Evolutionary conservation across 1,139 yeast genomes (phyloP).

Genomic region (Suhomyces bribrorum): DNA sequence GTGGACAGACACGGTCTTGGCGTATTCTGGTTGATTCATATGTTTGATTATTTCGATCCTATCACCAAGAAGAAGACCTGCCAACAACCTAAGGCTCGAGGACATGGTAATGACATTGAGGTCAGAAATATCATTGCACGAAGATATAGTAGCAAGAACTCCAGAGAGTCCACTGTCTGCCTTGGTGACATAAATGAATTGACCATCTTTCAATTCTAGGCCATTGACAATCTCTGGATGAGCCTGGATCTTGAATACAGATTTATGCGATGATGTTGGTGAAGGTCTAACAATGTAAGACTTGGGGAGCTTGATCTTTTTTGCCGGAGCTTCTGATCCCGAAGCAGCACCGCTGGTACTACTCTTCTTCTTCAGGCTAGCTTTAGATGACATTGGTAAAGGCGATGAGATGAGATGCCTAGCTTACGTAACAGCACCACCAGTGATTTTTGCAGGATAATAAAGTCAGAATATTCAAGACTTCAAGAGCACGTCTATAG

Average conservation of each 20-base stretch:
- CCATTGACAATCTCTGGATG: conserved; percentile 55
- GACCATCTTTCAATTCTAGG: conserved; percentile 55
- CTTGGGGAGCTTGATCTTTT: conserved; percentile 49
- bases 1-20: conserved; percentile 27
- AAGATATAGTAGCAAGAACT: conserved; percentile 48
- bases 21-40: conserved; percentile 52
- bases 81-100: conserved; percentile 47
- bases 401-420: no score
- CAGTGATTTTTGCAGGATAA: no score
- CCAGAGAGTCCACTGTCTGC: conserved; percentile 47
- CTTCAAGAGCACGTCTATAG: no score
- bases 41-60: conserved; percentile 54
- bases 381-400: conserved; percentile 31
- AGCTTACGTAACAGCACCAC: no score
- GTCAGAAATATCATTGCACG: conserved; percentile 39
- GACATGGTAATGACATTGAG: conserved; percentile 59
- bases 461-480: no score
- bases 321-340: conserved; percentile 22
- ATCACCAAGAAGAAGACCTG: conserved; percentile 72
- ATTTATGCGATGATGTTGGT: conserved; percentile 25
- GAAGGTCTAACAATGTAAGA: conserved; percentile 63
- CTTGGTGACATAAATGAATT: conserved; percentile 52
- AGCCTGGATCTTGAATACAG: conserved; percentile 46
- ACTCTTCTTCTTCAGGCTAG: conserved; percentile 29
- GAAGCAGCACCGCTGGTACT: conserved; percentile 14